Evolutionary conservation across 164 flowering plant genomes (phyloP), one percentile per base, ranked within the genome.

Genomic region (Umbellularia californica): DNA sequence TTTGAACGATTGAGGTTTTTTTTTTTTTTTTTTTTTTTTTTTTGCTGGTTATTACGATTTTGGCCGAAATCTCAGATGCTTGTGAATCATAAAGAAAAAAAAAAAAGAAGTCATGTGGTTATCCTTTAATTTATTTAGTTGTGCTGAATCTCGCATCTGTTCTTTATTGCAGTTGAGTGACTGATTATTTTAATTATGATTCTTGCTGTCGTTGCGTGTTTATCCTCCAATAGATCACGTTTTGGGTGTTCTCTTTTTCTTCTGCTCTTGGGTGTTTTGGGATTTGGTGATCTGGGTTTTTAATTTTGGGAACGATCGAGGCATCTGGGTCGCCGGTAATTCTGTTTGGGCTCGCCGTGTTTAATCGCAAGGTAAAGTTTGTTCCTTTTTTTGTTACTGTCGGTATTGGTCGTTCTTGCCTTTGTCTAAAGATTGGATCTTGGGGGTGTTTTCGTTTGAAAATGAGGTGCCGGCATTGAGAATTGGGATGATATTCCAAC

Each of bases 71-170:
- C 47, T 33, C 47, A 30, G 41, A 67, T 67, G 69, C 69, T 14
- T 28, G 5, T 14, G 33, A 30, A 1, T 19, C 2, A 41, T 0
- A 5, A 41, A 41, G 10, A 5, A 41, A 9, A 35, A 5, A 35
- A 12, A 30, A 66, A 0, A 35, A 13, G 15, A 33, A 17, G n/a
- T 30, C 47, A 30, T 64, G 67, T 64, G 69, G n/a, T 33, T 67
- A 17, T 19, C 33, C 47, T 28, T 30, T 28, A 17, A 28, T 30
- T 28, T 14, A 67, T 14, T 67, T 3, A 33, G 15, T 67, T 67
- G 17, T 67, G 41, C n/a, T 17, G 69, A 67, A 67, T 67, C 50
- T 67, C n/a, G 41, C 69, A 30, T 67, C n/a, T 30, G 41, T 15
- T 67, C 11, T 17, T 28, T 55, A 9, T 17, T 55, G n/a, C 60